These are phyloP conservation scores for Puccinia hordei DNA, from an alignment of 1,284 basidiomycete species.

Conservation along the genomic window DNA sequence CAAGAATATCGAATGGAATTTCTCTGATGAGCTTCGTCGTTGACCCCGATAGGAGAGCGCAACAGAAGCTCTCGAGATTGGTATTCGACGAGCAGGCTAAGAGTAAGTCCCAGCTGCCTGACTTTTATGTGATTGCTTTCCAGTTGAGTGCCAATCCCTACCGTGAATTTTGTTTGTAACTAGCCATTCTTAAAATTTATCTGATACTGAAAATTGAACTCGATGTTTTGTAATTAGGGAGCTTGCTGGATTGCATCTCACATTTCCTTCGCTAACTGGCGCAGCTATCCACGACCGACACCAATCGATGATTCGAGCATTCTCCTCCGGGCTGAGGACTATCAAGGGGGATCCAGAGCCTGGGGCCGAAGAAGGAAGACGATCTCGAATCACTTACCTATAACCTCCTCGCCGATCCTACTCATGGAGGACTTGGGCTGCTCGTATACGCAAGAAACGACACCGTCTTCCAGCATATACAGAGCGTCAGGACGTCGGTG, in stretches of 20 bases:
- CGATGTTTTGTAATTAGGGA: slow-evolving; percentile 31
- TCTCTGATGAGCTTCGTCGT: background rate
- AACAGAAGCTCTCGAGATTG: slow-evolving; percentile 30
- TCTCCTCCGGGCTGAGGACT: slow-evolving; percentile 24
- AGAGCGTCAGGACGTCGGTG: slow-evolving; percentile 15
- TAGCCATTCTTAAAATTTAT: background rate
- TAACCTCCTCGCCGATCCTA: slow-evolving; percentile 19
- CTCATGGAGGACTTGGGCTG: slow-evolving; percentile 38
- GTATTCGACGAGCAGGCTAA: slow-evolving; percentile 26
- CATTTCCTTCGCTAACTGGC: slow-evolving; percentile 35
- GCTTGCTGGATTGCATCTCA: slow-evolving; percentile 39
- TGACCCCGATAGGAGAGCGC: slow-evolving; percentile 10
- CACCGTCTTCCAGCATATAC: slow-evolving; percentile 24
- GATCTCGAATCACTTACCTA: slow-evolving; percentile 25
- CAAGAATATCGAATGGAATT: background rate
- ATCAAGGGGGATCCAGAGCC: slow-evolving; percentile 8
- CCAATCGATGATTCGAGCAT: slow-evolving; percentile 39
- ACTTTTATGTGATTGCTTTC: slow-evolving; percentile 45
- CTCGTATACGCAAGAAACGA: slow-evolving; percentile 45
- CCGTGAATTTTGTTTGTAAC: background rate
- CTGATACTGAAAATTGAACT: slow-evolving; percentile 18
- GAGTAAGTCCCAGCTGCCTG: slow-evolving; percentile 27
- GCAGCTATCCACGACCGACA: slow-evolving; percentile 35
- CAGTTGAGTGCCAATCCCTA: slow-evolving; percentile 30
- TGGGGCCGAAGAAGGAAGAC: background rate